Base-by-base conservation (phyloP, 2,329 filamentous ascomycete species). In the Colletotrichum trifolii region DNA sequence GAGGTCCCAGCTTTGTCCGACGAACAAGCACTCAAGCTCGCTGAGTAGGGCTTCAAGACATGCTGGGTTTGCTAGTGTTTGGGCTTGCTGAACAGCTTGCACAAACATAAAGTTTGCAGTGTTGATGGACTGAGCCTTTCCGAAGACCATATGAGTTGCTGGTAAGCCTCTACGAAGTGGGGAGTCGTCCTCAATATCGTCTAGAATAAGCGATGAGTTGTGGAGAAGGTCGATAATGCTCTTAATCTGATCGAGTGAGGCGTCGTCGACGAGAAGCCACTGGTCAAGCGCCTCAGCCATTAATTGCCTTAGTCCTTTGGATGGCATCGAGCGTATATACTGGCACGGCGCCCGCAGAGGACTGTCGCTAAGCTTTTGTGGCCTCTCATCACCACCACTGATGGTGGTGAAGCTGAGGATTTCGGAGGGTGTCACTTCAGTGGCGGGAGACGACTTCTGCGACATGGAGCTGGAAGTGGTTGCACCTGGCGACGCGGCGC, bases 141-240 rank as follows among this genome's bases (percentile, higher is more conserved):
- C 79, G 59, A 75, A 81, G 5, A 81, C 70, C 1, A 64, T 66
- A 57, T 81, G 78, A 1, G 75, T 69, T 1, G 78, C 64, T 7
- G 77, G 76, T n/a, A 69, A 71, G 3, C 75, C 76, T 4, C 78
- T 71, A 2, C 78, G 71, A 1, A 78, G 64, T 2, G 63, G 36
- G 0, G 78, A 79, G 1, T 67, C 56, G 55, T 81, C 78, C 66
- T 81, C 69, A 12, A 81, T 71, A 67, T 81, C 78, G 54, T 79
- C 78, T 4, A 81, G 67, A 3, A 64, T 54, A 8, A 64, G 55
- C 4, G 61, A 64, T 2, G 61, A 47, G 17, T 64, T 60, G 43
- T 60, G 61, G 15, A 64, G 17, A 25, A 60, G 6, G n/a, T 54
- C 49, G 4, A 64, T 54, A 9, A 64, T 54, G 7, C 35, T 42